Evolutionary conservation across 2,329 filamentous ascomycete species (phyloP).

Genomic region (Penicillium sp.): DNA sequence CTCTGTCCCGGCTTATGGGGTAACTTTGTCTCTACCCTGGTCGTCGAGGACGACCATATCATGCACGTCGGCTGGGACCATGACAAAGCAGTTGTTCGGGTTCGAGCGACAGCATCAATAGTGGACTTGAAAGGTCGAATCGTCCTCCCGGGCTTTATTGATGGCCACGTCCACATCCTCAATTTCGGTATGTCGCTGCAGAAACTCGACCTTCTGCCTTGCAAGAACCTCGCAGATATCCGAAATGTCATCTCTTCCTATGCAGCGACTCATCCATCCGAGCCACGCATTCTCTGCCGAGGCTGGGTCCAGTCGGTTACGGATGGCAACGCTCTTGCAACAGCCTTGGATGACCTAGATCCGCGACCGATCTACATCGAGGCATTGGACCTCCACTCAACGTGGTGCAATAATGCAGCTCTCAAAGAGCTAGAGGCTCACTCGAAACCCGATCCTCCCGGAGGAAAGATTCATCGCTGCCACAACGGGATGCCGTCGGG

Average conservation of each 20-base stretch:
- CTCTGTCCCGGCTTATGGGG: conserved; percentile 12
- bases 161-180: conserved; percentile 50
- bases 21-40: conserved; percentile 28
- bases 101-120: conserved; percentile 15
- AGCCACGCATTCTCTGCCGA: conserved; percentile 45
- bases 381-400: conserved; percentile 50
- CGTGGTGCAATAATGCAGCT: conserved; percentile 51
- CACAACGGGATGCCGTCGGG: conserved; percentile 42
- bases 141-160: conserved; percentile 49
- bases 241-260: conserved; percentile 39
- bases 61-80: conserved; percentile 38
- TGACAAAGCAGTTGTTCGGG: conserved; percentile 19
- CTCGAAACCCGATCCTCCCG: conserved; percentile 42
- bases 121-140: conserved; percentile 38
- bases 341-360: conserved; percentile 49
- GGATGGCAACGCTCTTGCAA: conserved; percentile 42
- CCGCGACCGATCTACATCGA: conserved; percentile 50
- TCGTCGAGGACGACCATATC: conserved; percentile 43
- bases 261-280: conserved; percentile 37
- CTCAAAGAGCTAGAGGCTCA: conserved; percentile 45
- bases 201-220: conserved; percentile 44
- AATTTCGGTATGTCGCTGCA: conserved; percentile 47
- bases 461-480: conserved; percentile 48
- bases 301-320: conserved; percentile 52
- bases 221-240: conserved; percentile 45